These are phyloP conservation scores for Cinnamomum chago DNA, from an alignment of 164 flowering plant species.

Conservation along the genomic window DNA sequence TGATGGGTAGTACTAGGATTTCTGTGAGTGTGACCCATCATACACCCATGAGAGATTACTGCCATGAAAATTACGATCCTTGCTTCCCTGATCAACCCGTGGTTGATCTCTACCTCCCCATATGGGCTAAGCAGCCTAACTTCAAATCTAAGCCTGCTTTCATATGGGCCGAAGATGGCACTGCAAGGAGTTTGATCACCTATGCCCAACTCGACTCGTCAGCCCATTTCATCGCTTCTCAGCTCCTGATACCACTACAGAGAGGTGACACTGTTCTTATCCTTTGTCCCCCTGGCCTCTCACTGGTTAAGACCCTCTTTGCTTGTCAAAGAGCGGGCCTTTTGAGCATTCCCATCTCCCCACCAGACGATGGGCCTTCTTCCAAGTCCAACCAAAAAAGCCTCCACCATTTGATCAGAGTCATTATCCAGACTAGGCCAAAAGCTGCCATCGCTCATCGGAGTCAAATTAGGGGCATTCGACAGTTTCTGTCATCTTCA, in stretches of 20 bases:
- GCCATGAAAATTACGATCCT: slow-evolving; percentile 62
- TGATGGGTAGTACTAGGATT: too few species aligned
- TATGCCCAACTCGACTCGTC: slow-evolving; percentile 45
- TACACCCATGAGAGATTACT: slow-evolving; percentile 1
- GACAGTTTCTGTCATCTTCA: slow-evolving; percentile 24
- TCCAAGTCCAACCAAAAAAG: slow-evolving; percentile 2
- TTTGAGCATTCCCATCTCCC: slow-evolving; percentile 43
- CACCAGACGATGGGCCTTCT: slow-evolving; percentile 35
- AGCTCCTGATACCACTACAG: slow-evolving; percentile 25
- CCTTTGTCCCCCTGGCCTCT: slow-evolving; percentile 63
- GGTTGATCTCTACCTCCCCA: slow-evolving; percentile 57
- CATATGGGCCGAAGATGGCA: slow-evolving; percentile 50
- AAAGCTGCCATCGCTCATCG: slow-evolving; percentile 51
- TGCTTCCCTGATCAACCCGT: slow-evolving; percentile 77
- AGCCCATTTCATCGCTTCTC: slow-evolving; percentile 35
- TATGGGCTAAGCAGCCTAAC: slow-evolving; percentile 55
- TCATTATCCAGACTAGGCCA: slow-evolving; percentile 56
- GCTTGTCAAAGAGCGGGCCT: slow-evolving; percentile 78
- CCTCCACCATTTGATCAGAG: slow-evolving; percentile 49
- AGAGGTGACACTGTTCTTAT: slow-evolving; percentile 55
- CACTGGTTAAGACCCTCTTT: slow-evolving; percentile 53
- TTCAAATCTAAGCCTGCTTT: slow-evolving; percentile 61
- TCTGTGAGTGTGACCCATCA: not conserved
- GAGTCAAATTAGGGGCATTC: slow-evolving; percentile 29
- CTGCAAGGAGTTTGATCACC: slow-evolving; percentile 26